These are phyloP conservation scores for Tripterygium wilfordii DNA, from an alignment of 177 flowering plant genomes.

Conservation along the genomic window DNA sequence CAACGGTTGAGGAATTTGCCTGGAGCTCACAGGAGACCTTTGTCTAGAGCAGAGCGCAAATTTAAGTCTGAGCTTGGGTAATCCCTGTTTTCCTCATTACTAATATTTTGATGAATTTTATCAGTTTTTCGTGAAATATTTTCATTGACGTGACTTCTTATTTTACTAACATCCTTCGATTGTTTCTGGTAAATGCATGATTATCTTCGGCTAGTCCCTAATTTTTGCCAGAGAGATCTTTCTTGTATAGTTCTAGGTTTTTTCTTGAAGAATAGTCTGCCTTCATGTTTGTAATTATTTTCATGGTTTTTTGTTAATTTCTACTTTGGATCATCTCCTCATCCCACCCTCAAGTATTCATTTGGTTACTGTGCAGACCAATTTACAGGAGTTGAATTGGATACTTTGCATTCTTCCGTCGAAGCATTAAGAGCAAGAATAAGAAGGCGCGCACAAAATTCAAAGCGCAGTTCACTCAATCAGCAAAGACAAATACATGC, in stretches of 20 bases:
- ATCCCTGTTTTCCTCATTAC: constrained; percentile 5
- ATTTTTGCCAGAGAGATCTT: no score
- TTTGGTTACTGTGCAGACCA: constrained; percentile 48
- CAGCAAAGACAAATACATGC: constrained; percentile 25
- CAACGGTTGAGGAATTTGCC: constrained; percentile 56
- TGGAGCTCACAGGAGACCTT: constrained; percentile 60
- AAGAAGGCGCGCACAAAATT: constrained; percentile 40
- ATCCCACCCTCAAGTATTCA: no score
- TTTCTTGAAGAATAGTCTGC: no score
- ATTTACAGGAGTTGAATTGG: constrained; percentile 66
- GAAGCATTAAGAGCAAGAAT: constrained; percentile 60
- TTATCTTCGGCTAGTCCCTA: no score
- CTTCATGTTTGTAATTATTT: no score
- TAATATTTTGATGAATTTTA: background rate
- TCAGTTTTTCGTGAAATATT: no score
- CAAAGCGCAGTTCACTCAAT: constrained; percentile 20
- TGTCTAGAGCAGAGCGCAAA: constrained; percentile 78
- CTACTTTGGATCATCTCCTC: no score
- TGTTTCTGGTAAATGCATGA: no score
- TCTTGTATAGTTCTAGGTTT: no score
- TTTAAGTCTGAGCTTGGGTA: constrained; percentile 87
- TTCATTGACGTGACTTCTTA: no score
- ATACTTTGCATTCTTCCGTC: constrained; percentile 66
- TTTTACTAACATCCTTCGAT: no score
- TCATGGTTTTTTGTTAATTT: no score